Evolutionary conservation across 2,329 filamentous ascomycete genomes (phyloP).

Genomic region (Gliomastix tumulicola): DNA sequence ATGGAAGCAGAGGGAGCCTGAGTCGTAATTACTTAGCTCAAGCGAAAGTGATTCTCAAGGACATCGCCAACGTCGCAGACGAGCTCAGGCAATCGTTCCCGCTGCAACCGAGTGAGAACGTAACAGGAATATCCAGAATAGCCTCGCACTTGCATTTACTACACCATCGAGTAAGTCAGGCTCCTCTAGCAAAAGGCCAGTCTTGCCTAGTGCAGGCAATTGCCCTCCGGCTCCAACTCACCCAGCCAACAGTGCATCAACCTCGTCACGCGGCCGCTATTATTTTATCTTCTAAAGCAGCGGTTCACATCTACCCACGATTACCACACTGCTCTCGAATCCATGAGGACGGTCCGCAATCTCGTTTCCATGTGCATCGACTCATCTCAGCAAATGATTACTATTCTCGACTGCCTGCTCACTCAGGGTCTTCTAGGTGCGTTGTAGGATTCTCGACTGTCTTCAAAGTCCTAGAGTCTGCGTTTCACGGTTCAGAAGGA

Average conservation of each 20-base stretch:
- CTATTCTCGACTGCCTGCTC: slow-evolving; percentile 33
- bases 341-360: slow-evolving; percentile 23
- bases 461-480: too few species aligned
- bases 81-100: slow-evolving; percentile 21
- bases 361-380: slow-evolving; percentile 24
- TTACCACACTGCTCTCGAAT: slow-evolving; percentile 24
- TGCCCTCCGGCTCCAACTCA: background rate
- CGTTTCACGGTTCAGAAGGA: too few species aligned
- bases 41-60: background rate
- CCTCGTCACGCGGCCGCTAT: slow-evolving; percentile 19
- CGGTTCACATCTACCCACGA: slow-evolving; percentile 15
- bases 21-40: background rate
- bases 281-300: slow-evolving; percentile 23
- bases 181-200: too few species aligned
- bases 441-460: too few species aligned
- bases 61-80: slow-evolving; percentile 15
- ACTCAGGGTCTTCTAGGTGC: slow-evolving; percentile 38
- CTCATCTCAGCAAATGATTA: slow-evolving; percentile 21
- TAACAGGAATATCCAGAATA: slow-evolving; percentile 22
- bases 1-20: background rate
- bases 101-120: slow-evolving; percentile 14
- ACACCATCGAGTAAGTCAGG: slow-evolving; percentile 19
- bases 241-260: slow-evolving; percentile 19
- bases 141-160: slow-evolving; percentile 22
- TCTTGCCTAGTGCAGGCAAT: background rate